Percentiles rank a stretch among this genome's conserved stretches.
phyloP scores from a whole-genome alignment of 2,329 filamentous ascomycete species.

The Pseudopyrenochaeta lycopersici region DNA sequence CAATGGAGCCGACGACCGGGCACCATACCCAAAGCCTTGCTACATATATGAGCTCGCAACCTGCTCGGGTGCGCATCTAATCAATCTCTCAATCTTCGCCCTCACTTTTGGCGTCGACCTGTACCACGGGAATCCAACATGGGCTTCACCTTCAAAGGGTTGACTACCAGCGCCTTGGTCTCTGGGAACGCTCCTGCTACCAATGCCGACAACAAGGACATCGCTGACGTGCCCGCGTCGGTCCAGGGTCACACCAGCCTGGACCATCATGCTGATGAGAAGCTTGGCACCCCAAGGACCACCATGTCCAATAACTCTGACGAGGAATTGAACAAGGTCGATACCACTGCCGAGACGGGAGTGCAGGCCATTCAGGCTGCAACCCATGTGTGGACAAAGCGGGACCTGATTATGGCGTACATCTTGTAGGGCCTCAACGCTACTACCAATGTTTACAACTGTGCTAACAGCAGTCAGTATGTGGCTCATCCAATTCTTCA shows the following conservation, averaged over 20 bases:
- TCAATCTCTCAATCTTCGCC: constrained; percentile 25
- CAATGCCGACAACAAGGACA: constrained; percentile 31
- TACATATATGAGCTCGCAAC: constrained; percentile 29
- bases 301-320: constrained; percentile 29
- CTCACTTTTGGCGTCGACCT: not conserved
- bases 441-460: not conserved
- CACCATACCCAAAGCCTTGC: constrained; percentile 6
- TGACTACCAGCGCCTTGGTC: constrained; percentile 38
- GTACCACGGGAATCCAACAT: constrained; percentile 19
- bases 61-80: constrained; percentile 31
- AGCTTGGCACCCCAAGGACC: constrained; percentile 33
- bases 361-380: constrained; percentile 41
- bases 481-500: constrained; percentile 57
- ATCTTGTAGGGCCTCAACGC: constrained; percentile 29
- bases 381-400: constrained; percentile 38
- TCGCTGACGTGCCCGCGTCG: constrained; percentile 38
- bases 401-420: constrained; percentile 37
- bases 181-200: constrained; percentile 20
- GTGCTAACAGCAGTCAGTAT: constrained; percentile 31
- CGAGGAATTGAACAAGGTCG: constrained; percentile 43
- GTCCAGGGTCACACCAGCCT: constrained; percentile 40
- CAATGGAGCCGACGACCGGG: constrained; percentile 19
- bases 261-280: constrained; percentile 36
- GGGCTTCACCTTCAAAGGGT: constrained; percentile 43
- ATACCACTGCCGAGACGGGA: constrained; percentile 38